phyloP scores from a whole-genome alignment of 768 basidiomycete species.

The Mycena epipterygia region DNA sequence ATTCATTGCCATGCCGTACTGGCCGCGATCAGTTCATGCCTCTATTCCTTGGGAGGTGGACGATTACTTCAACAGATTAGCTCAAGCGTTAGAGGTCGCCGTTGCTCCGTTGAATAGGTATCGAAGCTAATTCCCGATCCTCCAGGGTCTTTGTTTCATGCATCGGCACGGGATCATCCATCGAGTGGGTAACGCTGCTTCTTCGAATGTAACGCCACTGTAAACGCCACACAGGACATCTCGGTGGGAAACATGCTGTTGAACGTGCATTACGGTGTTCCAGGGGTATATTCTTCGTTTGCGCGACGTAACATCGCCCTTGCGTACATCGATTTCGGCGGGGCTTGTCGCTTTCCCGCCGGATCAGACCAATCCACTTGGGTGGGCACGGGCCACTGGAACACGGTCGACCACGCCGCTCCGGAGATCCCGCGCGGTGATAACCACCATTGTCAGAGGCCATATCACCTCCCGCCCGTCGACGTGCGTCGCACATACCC shows the following conservation, averaged over 20 bases:
- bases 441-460: neutral
- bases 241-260: conserved; percentile 32
- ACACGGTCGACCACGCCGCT: conserved; percentile 30
- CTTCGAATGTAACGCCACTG: neutral
- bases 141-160: conserved; percentile 33
- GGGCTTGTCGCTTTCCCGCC: conserved; percentile 26
- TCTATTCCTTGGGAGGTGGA: conserved; percentile 38
- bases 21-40: conserved; percentile 30
- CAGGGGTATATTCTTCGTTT: conserved; percentile 32
- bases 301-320: conserved; percentile 23
- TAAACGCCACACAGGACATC: conserved; percentile 29
- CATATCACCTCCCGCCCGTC: conserved; percentile 30
- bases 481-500: conserved; percentile 16
- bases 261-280: conserved; percentile 30
- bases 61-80: conserved; percentile 32
- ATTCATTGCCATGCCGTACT: conserved; percentile 36
- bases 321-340: conserved; percentile 32
- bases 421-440: conserved; percentile 31
- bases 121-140: conserved; percentile 10
- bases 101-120: conserved; percentile 14
- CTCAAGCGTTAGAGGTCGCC: conserved; percentile 30
- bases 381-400: conserved; percentile 32
- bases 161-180: conserved; percentile 35
- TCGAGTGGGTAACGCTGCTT: conserved; percentile 18
- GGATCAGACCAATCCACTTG: conserved; percentile 18